Evolutionary conservation across 768 basidiomycete species (phyloP).

Genomic region (Tricholoma flavovirens): DNA sequence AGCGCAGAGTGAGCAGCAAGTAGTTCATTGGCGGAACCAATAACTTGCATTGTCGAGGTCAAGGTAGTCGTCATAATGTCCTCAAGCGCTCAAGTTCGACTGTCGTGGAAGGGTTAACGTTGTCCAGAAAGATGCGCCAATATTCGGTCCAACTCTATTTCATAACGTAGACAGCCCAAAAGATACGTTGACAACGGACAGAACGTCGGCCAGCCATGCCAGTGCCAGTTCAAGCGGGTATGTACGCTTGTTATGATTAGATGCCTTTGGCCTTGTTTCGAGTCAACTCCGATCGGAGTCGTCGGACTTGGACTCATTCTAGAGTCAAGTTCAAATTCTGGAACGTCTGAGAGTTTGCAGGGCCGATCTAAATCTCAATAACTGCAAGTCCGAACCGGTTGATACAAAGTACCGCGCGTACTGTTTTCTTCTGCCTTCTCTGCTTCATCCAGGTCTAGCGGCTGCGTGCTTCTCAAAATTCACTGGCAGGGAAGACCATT

Average conservation of each 20-base stretch:
- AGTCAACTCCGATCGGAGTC: background rate
- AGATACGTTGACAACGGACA: background rate
- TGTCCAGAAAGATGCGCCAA: background rate
- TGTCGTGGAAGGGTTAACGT: background rate
- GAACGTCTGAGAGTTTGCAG: background rate
- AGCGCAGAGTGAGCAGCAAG: conserved; percentile 58
- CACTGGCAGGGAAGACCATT: background rate
- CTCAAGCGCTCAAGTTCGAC: background rate
- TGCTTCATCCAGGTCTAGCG: background rate
- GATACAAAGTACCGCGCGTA: background rate
- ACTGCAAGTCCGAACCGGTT: background rate
- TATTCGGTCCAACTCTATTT: background rate
- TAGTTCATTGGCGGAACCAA: conserved; percentile 58
- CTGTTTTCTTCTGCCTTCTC: background rate
- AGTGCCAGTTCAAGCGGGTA: background rate
- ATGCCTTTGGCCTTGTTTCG: background rate
- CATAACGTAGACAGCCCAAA: background rate
- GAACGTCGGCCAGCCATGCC: background rate
- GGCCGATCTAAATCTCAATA: background rate
- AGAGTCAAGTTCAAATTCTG: background rate
- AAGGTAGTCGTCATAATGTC: background rate
- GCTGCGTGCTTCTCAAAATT: background rate
- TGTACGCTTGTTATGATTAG: background rate
- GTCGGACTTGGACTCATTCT: background rate
- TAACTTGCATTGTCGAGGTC: conserved; percentile 39